Percentiles rank a stretch among this genome's conserved stretches.
These are phyloP conservation scores for Parietichytrium sp. DNA, from an alignment of 108 stramenopile species.

Conservation along the genomic window DNA sequence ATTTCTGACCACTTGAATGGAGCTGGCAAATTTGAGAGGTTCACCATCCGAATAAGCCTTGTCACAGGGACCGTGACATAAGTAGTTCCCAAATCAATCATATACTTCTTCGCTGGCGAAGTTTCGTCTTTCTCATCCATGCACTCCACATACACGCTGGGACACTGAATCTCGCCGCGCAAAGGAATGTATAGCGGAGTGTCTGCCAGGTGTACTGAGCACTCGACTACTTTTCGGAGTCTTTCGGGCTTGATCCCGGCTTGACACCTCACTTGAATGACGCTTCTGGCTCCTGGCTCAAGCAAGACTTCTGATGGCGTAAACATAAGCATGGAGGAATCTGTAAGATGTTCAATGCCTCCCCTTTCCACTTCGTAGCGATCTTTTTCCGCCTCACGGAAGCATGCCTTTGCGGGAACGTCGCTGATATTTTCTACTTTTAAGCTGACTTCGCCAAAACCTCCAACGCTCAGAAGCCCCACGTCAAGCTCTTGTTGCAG, in stretches of 20 bases:
- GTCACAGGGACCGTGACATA: conserved; percentile 39
- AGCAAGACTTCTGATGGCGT: not conserved
- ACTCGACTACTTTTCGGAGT: not conserved
- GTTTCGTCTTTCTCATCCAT: not conserved
- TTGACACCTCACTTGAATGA: not conserved
- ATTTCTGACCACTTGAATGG: conserved; percentile 28
- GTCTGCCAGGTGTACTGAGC: not conserved
- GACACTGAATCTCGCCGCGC: conserved; percentile 45
- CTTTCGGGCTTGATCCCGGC: not conserved
- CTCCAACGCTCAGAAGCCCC: not conserved
- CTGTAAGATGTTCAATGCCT: no score
- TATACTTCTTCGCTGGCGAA: no score
- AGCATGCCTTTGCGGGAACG: no score
- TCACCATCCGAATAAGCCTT: conserved; percentile 17
- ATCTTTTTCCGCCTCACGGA: no score
- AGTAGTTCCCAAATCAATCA: conserved; percentile 19
- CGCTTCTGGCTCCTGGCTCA: not conserved
- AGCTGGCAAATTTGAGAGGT: conserved; percentile 40
- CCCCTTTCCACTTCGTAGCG: no score
- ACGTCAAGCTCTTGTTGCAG: not conserved
- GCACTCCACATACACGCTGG: not conserved
- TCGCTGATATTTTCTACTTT: no score
- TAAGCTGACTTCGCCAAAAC: no score
- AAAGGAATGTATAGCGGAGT: conserved; percentile 31
- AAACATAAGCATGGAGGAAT: not conserved